Evolutionary conservation across 1,284 basidiomycete genomes (phyloP), one percentile per base, ranked within the genome.

Genomic region (Ceratorhiza oryzae-sativae): DNA sequence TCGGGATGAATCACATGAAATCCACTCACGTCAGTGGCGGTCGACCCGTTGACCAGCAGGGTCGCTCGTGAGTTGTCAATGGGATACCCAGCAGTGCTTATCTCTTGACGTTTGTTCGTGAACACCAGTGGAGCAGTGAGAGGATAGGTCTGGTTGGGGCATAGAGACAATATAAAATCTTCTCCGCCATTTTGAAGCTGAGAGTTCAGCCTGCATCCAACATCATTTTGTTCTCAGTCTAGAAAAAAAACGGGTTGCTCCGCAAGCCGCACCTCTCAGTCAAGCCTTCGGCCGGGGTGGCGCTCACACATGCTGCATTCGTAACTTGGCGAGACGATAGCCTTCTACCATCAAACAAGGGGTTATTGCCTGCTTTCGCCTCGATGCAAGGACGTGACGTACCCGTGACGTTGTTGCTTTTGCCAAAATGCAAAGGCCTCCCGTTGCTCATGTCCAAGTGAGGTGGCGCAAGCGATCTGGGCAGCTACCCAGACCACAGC

Each of bases 81-180:
- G 1, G 83, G 83, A 71, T 82, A 82, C 1, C 83, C 83, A 55
- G 77, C 76, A 4, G 83, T 84, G n/a, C 81, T 80, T 25, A 84
- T 75, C 65, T 83, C 82, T 75, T 85, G 84, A 71, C 82, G 80
- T 5, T 79, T 79, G 1, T 80, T 80, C 5, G 81, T 82, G 77
- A 84, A 84, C 71, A 81, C 76, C 75, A 85, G 81, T 1, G 82
- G 77, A 2, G 79, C 78, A 1, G 78, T 77, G 36, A 84, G 76
- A 0, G 76, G 74, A 73, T 83, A 81, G 18, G 76, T 76, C 10
- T 79, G 77, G 9, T 79, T 77, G 0, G 82, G 83, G 75, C 84
- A 85, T 2, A 85, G 79, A 20, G 77, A 75, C 41, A 85, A 80
- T 51, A 78, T 78, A 10, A 81, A 80, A 27, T 88, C 88, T 75